phyloP scores from a whole-genome alignment of 345 rosid species.

The Linum trigynum region DNA sequence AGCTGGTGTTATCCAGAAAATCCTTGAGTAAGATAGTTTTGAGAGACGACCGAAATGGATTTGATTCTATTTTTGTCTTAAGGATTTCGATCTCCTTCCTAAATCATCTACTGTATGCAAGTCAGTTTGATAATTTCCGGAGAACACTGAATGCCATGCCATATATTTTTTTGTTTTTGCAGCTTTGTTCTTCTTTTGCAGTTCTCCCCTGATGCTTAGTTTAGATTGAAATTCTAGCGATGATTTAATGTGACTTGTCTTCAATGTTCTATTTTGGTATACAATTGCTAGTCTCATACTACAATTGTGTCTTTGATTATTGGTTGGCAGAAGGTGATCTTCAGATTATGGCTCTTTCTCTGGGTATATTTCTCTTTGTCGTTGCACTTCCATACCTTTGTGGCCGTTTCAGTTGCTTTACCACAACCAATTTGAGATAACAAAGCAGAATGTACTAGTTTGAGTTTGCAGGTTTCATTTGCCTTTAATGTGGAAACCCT shows the following conservation, averaged over 20 bases:
- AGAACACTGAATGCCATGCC: slow-evolving; percentile 23
- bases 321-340: no score
- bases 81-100: slow-evolving; percentile 18
- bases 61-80: slow-evolving; percentile 8
- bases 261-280: no score
- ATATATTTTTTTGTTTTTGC: slow-evolving; percentile 24
- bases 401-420: no score
- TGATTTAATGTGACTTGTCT: neutral
- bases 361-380: no score
- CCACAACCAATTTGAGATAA: no score
- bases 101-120: slow-evolving; percentile 24
- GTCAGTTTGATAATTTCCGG: slow-evolving; percentile 23
- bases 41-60: slow-evolving; percentile 4
- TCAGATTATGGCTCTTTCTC: no score
- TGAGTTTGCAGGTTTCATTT: no score
- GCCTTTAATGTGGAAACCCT: no score
- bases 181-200: slow-evolving; percentile 18
- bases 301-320: no score
- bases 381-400: no score
- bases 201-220: slow-evolving; percentile 10
- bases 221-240: neutral
- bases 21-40: slow-evolving; percentile 27
- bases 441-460: no score
- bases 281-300: no score
- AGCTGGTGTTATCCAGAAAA: slow-evolving; percentile 85